A percentile compares a stretch with the other conserved stretches of the same genome.
Evolutionary conservation across 441 rosid species (phyloP).

Genomic region (Eruca vesicaria): DNA sequence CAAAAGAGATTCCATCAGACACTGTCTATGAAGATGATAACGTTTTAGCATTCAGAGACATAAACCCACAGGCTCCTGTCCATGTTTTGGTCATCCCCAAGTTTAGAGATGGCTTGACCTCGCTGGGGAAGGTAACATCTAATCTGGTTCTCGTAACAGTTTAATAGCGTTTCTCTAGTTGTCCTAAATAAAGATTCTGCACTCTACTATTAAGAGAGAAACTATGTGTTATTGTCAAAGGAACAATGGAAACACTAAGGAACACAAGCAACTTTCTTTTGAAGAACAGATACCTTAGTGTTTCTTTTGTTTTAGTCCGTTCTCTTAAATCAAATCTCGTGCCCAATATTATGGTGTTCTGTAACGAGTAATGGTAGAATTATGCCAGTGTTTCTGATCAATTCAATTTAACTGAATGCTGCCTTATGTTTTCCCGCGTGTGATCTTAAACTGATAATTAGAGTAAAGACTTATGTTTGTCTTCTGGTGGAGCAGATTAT

Average conservation of each 20-base stretch:
- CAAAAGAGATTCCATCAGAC: slow-evolving; percentile 78
- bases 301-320: no score
- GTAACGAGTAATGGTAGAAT: neutral
- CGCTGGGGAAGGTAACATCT: slow-evolving; percentile 56
- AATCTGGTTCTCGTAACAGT: neutral
- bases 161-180: neutral
- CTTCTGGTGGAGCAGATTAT: neutral
- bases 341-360: neutral
- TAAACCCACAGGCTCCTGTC: slow-evolving; percentile 81
- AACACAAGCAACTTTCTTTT: no score
- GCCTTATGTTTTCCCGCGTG: neutral
- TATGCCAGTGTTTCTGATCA: neutral
- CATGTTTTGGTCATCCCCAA: slow-evolving; percentile 88
- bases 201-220: neutral
- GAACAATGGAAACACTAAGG: no score
- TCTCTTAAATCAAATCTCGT: neutral
- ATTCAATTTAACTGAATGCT: neutral
- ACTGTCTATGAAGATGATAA: slow-evolving; percentile 86
- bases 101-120: slow-evolving; percentile 74
- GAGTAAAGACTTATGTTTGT: neutral
- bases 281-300: no score
- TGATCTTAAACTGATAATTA: no score
- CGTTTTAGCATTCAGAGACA: slow-evolving; percentile 80
- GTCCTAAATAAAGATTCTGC: neutral
- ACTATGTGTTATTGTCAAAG: neutral